Percentiles rank a stretch among this genome's conserved stretches.
Evolutionary conservation across 2,329 filamentous ascomycete species (phyloP).

Genomic region (Fusarium irregulare): DNA sequence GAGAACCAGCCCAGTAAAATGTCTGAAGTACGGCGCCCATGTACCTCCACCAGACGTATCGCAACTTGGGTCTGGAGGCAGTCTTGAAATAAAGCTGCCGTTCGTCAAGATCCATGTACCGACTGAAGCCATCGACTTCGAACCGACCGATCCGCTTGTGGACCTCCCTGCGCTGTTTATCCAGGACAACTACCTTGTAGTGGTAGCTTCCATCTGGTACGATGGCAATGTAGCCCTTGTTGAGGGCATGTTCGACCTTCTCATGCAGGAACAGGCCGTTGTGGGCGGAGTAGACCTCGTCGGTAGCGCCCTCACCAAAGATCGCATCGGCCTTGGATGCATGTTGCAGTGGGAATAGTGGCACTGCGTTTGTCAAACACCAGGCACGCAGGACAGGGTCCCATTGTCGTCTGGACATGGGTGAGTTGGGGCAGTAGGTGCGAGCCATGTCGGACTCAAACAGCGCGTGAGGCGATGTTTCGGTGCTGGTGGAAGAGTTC

Average conservation of each 20-base stretch:
- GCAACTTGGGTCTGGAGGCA: not conserved
- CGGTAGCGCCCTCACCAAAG: not conserved
- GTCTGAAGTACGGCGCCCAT: not conserved
- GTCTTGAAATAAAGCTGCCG: not conserved
- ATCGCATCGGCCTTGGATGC: not conserved
- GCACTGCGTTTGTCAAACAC: not conserved
- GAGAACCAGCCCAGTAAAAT: not conserved
- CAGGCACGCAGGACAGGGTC: not conserved
- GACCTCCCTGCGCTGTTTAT: not conserved
- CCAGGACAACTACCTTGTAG: not conserved
- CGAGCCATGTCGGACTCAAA: not conserved
- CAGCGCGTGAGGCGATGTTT: not conserved
- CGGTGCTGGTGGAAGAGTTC: no score
- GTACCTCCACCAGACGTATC: not conserved
- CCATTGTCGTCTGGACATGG: fast-evolving
- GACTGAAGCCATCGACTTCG: not conserved
- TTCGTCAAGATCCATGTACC: not conserved
- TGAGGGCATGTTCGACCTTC: not conserved
- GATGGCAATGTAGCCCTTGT: not conserved
- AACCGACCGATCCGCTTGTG: not conserved
- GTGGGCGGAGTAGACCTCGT: not conserved
- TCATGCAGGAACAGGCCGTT: not conserved
- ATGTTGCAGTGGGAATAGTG: not conserved
- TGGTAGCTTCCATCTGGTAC: not conserved
- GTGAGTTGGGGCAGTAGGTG: not conserved